phyloP scores from a whole-genome alignment of 73 alveolate genomes.

The Paramecium sexaurelia region DNA sequence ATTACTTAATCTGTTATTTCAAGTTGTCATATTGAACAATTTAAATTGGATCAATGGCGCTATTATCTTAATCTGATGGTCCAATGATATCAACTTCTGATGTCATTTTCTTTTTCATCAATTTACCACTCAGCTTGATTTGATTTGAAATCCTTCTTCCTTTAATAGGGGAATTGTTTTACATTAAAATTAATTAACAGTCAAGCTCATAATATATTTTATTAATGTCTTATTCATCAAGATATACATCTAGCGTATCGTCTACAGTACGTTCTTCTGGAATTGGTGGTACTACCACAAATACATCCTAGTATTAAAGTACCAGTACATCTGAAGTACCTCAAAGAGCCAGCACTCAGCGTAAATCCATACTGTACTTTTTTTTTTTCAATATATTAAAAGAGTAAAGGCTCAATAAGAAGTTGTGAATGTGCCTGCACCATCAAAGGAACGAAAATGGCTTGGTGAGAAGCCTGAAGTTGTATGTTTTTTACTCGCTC shows the following conservation, averaged over 20 bases:
- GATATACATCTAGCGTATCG: constrained; percentile 1
- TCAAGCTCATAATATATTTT: background rate
- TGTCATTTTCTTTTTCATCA: background rate
- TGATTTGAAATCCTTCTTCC: background rate
- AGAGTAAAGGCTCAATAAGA: background rate
- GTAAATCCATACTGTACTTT: constrained; percentile 4
- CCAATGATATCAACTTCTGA: background rate
- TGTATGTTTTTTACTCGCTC: constrained; percentile 52
- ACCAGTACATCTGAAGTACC: background rate
- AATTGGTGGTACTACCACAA: background rate
- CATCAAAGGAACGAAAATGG: constrained; percentile 48
- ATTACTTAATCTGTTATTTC: background rate
- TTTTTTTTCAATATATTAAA: background rate
- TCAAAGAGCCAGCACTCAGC: background rate
- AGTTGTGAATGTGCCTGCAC: background rate
- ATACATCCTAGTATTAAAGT: background rate
- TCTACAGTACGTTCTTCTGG: constrained; percentile 31
- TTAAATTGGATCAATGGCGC: background rate
- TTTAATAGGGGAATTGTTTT: constrained; percentile 20
- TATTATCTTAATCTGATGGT: background rate
- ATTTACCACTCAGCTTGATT: background rate
- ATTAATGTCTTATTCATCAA: constrained; percentile 38
- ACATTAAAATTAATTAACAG: background rate
- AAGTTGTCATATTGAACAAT: background rate
- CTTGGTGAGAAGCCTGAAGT: constrained; percentile 60